phyloP scores from a whole-genome alignment of 1,284 basidiomycete genomes.

The Lentinula novae-zelandiae region DNA sequence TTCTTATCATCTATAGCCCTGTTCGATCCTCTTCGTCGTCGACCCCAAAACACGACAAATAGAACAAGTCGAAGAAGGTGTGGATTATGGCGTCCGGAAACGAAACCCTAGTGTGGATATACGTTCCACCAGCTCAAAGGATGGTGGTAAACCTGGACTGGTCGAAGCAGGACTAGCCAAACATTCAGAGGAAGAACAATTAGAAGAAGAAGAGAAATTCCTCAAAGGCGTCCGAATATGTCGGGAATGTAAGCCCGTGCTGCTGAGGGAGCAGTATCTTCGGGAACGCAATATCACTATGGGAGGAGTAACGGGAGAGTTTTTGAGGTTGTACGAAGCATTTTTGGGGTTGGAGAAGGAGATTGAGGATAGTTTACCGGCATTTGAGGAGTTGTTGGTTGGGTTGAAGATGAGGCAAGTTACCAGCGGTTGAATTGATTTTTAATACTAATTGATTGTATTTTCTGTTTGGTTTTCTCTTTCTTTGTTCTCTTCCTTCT shows the following conservation, averaged over 20 bases:
- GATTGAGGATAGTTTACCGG: slow-evolving; percentile 46
- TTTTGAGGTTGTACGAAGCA: slow-evolving; percentile 46
- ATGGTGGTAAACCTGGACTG: slow-evolving; percentile 19
- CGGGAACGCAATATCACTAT: slow-evolving; percentile 41
- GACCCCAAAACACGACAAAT: slow-evolving; percentile 72
- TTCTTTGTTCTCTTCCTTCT: slow-evolving; percentile 32
- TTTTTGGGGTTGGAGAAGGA: slow-evolving; percentile 72
- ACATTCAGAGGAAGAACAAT: no score
- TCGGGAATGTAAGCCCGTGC: slow-evolving; percentile 71
- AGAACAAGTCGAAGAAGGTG: slow-evolving; percentile 83
- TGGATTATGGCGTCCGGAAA: slow-evolving; percentile 76
- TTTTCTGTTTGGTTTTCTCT: background rate
- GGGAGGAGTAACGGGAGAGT: background rate
- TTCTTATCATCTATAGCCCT: slow-evolving; percentile 31
- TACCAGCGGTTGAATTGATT: slow-evolving; percentile 37
- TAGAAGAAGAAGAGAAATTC: slow-evolving; percentile 60
- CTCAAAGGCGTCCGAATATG: slow-evolving; percentile 85
- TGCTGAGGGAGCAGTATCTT: slow-evolving; percentile 77
- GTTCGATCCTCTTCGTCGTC: slow-evolving; percentile 78
- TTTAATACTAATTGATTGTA: background rate
- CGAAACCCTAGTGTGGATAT: slow-evolving; percentile 23
- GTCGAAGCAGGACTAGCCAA: no score
- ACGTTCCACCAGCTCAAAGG: background rate
- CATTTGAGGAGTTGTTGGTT: slow-evolving; percentile 44
- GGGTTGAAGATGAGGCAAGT: background rate